Evolutionary conservation across 192 early-diverging fungal genomes (phyloP), one percentile per base, ranked within the genome.

Genomic region (Coemansia sp.): DNA sequence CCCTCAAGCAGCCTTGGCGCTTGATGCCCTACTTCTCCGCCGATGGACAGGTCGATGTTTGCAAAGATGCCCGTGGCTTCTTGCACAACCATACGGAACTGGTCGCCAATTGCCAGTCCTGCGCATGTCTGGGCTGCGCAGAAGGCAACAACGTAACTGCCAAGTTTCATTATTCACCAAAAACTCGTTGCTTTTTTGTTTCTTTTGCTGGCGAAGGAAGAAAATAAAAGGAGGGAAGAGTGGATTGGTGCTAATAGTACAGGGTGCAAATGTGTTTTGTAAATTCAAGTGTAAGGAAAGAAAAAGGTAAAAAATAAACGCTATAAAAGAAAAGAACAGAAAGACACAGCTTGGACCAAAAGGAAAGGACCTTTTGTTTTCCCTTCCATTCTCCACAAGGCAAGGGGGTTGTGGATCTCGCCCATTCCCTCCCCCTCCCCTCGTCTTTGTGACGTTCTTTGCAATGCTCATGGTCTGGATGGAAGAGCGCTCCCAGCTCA

Each of bases 51-150:
- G 43, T 67, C 60, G 39, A 76, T 21, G 52, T 49, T 43, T 36
- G 66, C 35, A 36, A 82, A 76, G 30, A 82, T 67, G 36, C 79
- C 79, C 0, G 66, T 67, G 21, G 71, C 79, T 44, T 82, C 79
- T 53, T 82, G 74, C 35, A 82, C 64, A 4, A 67, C 65, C 49
- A 81, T 49, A 48, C 65, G 71, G 18, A 73, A 8, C 1, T 52
- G 78, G 41, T 69, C 62, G 44, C 69, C 67, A 24, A 76, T 46
- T 35, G 70, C 66, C 34, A 63, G 34, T 9, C 60, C 67, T 20
- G 60, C 46, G 38, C 66, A 51, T 4, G 63, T 44, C 41, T 75
- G 78, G n/a, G 51, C 46, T 45, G 43, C 56, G 3, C 66, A 60
- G 1, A 71, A 26, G 1, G 67, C 63, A 36, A 75, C 63, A 11